phyloP scores from a whole-genome alignment of 352 stramenopile species.

The Detonula confervacea region DNA sequence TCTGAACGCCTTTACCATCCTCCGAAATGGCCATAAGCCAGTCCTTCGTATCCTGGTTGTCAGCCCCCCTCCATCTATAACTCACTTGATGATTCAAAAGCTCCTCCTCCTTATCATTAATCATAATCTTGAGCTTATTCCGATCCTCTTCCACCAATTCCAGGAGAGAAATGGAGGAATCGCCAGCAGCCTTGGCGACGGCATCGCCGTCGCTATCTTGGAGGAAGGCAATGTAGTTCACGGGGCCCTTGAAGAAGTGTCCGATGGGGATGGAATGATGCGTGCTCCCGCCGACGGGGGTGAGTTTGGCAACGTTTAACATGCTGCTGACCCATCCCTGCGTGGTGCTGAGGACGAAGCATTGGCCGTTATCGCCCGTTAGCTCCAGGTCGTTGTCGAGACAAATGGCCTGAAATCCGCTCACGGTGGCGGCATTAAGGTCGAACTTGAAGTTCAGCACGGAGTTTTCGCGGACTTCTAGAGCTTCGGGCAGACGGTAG shows the following conservation, averaged over 20 bases:
- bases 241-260: slow-evolving; percentile 8
- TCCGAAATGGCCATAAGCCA: slow-evolving; percentile 4
- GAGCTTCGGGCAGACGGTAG: neutral
- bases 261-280: slow-evolving; percentile 17
- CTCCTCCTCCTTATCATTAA: neutral
- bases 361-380: slow-evolving; percentile 7
- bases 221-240: slow-evolving; percentile 16
- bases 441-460: slow-evolving; percentile 28
- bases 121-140: neutral
- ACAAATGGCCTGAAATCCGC: slow-evolving; percentile 23
- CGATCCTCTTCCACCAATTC: neutral
- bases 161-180: neutral
- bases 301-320: neutral
- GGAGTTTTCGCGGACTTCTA: neutral
- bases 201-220: slow-evolving; percentile 18
- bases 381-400: slow-evolving; percentile 15
- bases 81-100: slow-evolving; percentile 4
- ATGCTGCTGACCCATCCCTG: slow-evolving; percentile 18
- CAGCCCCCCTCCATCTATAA: neutral
- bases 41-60: slow-evolving; percentile 10
- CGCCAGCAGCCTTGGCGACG: neutral
- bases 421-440: neutral
- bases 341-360: slow-evolving; percentile 17
- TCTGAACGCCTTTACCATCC: slow-evolving; percentile 7
- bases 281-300: neutral